These are phyloP conservation scores for Lachancea dasiensis DNA, from an alignment of 805 yeast species.

Conservation along the genomic window DNA sequence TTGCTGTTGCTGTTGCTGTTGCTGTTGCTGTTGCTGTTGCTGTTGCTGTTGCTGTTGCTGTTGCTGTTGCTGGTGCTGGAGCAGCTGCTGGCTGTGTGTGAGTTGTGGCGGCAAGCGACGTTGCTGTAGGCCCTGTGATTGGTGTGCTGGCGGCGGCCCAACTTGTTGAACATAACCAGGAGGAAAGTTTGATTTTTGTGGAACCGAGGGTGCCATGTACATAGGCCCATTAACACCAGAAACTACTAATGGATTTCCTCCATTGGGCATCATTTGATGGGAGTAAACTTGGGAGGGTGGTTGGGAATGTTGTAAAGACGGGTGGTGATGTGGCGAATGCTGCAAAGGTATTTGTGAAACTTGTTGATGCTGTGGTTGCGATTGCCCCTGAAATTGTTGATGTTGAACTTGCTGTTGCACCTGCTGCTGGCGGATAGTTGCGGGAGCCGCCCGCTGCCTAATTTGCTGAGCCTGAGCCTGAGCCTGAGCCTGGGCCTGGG, in stretches of 20 bases:
- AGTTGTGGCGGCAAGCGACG: slow-evolving; percentile 8
- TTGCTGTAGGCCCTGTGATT: slow-evolving; percentile 15
- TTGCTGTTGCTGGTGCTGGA: slow-evolving; percentile 22
- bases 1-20: slow-evolving; percentile 16
- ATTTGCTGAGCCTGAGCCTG: slow-evolving; percentile 8
- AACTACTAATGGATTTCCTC: not conserved
- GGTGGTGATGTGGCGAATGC: too few relatives aligned
- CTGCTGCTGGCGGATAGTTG: slow-evolving; percentile 30
- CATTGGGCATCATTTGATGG: slow-evolving; percentile 3
- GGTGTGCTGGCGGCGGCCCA: slow-evolving; percentile 17
- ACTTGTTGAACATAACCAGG: slow-evolving; percentile 14
- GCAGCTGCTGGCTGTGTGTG: slow-evolving; percentile 8
- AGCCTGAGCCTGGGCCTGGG: slow-evolving; percentile 7
- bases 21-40: slow-evolving; percentile 31
- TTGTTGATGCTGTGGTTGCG: slow-evolving; percentile 3
- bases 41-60: slow-evolving; percentile 34
- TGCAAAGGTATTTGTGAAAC: slow-evolving; percentile 17
- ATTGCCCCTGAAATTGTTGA: slow-evolving; percentile 9
- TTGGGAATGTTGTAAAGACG: not conserved
- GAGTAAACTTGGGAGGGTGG: not conserved
- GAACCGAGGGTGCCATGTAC: slow-evolving; percentile 1
- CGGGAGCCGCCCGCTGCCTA: slow-evolving; percentile 3
- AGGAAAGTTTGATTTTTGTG: slow-evolving; percentile 1
- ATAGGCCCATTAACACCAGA: slow-evolving; percentile 3
- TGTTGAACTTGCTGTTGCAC: slow-evolving; percentile 15